Percentiles rank a stretch among this genome's conserved stretches.
phyloP scores from a whole-genome alignment of 176 grass and related monocot species.

The Triticum turgidum region DNA sequence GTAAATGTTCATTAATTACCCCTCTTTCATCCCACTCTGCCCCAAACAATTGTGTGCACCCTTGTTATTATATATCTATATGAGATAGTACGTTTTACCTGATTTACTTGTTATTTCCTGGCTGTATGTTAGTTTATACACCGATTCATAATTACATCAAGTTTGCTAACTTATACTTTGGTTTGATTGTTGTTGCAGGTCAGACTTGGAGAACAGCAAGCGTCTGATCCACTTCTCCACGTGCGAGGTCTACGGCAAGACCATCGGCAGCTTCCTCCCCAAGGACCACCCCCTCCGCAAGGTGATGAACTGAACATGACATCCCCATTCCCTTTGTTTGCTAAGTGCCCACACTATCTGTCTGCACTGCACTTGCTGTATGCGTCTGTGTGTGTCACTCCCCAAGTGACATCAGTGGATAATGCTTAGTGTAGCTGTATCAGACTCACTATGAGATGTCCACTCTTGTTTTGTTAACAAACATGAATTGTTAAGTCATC shows the following conservation, averaged over 20 bases:
- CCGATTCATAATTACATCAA: neutral
- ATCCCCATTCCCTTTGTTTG: neutral
- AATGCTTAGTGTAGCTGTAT: too few relatives aligned
- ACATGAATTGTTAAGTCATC: too few relatives aligned
- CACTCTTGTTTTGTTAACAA: too few relatives aligned
- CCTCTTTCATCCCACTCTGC: too few relatives aligned
- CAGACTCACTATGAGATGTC: too few relatives aligned
- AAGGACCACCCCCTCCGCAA: slow-evolving; percentile 90
- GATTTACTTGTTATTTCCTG: neutral
- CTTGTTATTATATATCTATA: too few relatives aligned
- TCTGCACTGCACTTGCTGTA: too few relatives aligned
- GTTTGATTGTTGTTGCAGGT: slow-evolving; percentile 19
- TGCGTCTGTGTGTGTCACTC: too few relatives aligned
- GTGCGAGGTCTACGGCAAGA: slow-evolving; percentile 99
- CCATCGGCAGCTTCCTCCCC: slow-evolving; percentile 93
- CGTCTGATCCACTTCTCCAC: slow-evolving; percentile 99
- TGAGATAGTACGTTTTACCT: neutral
- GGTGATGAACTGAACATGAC: slow-evolving; percentile 29
- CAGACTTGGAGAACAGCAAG: slow-evolving; percentile 86
- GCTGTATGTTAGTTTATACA: neutral
- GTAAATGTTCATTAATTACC: too few relatives aligned
- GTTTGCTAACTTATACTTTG: neutral
- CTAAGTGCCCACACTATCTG: neutral
- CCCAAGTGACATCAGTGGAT: too few relatives aligned
- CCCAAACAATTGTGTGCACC: too few relatives aligned